A percentile compares a stretch with the other conserved stretches of the same genome.
These are phyloP conservation scores for Limnomonas spitsbergensis DNA, from an alignment of 139 green algal genomes.

Conservation along the genomic window DNA sequence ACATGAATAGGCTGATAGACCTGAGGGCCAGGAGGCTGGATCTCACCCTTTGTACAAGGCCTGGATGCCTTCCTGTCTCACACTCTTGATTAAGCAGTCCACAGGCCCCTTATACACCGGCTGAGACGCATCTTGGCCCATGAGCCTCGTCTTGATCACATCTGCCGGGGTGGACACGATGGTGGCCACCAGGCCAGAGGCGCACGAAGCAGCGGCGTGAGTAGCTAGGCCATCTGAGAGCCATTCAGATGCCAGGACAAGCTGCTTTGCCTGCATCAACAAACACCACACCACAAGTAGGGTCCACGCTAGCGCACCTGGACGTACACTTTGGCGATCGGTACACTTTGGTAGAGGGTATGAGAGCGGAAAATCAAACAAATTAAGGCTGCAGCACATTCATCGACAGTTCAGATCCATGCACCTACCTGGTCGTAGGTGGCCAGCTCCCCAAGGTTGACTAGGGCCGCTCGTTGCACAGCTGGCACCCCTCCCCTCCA, in stretches of 20 bases:
- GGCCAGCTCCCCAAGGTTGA: slow-evolving; percentile 71
- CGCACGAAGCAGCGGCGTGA: slow-evolving; percentile 44
- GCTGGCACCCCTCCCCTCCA: slow-evolving; percentile 60
- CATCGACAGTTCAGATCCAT: too few relatives aligned
- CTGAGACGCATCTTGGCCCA: slow-evolving; percentile 45
- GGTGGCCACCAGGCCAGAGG: slow-evolving; percentile 44
- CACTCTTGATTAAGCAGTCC: slow-evolving; percentile 58
- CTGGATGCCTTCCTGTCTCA: slow-evolving; percentile 44
- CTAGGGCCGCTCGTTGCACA: slow-evolving; percentile 61
- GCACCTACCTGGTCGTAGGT: slow-evolving; percentile 54
- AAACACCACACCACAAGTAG: too few relatives aligned
- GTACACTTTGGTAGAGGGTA: too few relatives aligned
- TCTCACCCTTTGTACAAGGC: slow-evolving; percentile 59
- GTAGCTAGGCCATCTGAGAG: slow-evolving; percentile 38
- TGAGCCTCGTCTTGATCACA: slow-evolving; percentile 73
- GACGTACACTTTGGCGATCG: too few relatives aligned
- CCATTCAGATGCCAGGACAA: slow-evolving; percentile 11
- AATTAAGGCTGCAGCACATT: neutral
- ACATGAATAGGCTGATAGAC: neutral
- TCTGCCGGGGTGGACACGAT: slow-evolving; percentile 40
- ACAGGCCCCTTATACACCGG: slow-evolving; percentile 27
- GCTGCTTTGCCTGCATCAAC: slow-evolving; percentile 10
- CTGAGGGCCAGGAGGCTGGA: neutral
- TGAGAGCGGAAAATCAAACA: neutral
- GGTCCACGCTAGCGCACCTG: too few relatives aligned